Evolutionary conservation across 1,139 yeast genomes (phyloP).

Genomic region (Suhomyces guaymorum): DNA sequence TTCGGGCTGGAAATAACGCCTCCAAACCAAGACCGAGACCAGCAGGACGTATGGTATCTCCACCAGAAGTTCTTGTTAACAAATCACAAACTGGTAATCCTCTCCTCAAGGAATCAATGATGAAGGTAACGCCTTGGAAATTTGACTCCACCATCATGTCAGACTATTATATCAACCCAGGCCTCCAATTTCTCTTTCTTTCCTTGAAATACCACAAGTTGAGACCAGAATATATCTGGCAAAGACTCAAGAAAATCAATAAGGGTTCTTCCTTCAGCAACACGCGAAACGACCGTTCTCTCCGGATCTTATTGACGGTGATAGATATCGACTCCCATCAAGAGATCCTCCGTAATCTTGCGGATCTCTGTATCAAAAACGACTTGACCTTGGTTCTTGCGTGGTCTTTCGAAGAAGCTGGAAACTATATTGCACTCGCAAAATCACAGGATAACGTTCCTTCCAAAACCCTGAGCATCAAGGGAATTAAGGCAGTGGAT

Average conservation of each 20-base stretch:
- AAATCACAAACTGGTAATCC: conserved; percentile 49
- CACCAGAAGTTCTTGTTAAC: conserved; percentile 31
- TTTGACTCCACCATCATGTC: conserved; percentile 40
- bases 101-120: conserved; percentile 36
- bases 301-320: conserved; percentile 67
- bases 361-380: conserved; percentile 67
- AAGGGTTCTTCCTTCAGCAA: conserved; percentile 11
- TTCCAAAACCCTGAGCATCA: conserved; percentile 14
- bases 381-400: conserved; percentile 73
- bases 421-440: conserved; percentile 62
- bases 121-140: conserved; percentile 41
- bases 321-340: conserved; percentile 80
- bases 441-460: conserved; percentile 45
- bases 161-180: conserved; percentile 68
- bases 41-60: conserved; percentile 14
- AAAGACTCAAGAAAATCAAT: conserved; percentile 54
- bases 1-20: conserved; percentile 1
- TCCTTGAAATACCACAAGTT: conserved; percentile 81
- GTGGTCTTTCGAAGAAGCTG: conserved; percentile 87
- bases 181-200: conserved; percentile 69
- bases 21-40: conserved; percentile 10
- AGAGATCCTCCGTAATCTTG: conserved; percentile 66
- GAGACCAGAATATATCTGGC: conserved; percentile 83
- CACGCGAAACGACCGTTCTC: conserved; percentile 40
- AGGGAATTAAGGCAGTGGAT: conserved; percentile 25